phyloP scores from a whole-genome alignment of 768 basidiomycete species.

The Auricularia sp. region DNA sequence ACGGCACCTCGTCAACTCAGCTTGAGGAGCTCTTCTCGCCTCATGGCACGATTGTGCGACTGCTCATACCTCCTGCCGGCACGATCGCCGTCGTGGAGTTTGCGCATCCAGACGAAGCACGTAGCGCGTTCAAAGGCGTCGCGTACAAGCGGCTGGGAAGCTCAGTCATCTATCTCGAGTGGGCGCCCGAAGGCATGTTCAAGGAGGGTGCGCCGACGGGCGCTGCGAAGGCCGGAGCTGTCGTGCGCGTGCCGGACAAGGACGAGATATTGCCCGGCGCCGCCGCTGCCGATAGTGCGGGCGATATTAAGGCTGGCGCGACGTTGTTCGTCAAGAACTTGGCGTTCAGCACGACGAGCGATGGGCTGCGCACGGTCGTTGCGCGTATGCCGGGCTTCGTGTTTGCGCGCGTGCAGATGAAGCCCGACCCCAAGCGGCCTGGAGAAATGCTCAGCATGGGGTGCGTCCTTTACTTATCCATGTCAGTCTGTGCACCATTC shows the following conservation, averaged over 20 bases:
- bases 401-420: slow-evolving; percentile 86
- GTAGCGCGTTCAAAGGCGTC: slow-evolving; percentile 67
- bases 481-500: too few species aligned
- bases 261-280: neutral
- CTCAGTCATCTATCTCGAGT: slow-evolving; percentile 86
- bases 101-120: slow-evolving; percentile 57
- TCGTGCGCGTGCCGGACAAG: slow-evolving; percentile 35
- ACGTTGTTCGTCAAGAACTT: slow-evolving; percentile 95
- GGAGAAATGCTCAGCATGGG: slow-evolving; percentile 77
- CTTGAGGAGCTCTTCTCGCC: slow-evolving; percentile 72
- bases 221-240: slow-evolving; percentile 24
- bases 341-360: slow-evolving; percentile 80
- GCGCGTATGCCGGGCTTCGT: slow-evolving; percentile 66
- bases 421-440: slow-evolving; percentile 72
- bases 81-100: slow-evolving; percentile 91
- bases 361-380: slow-evolving; percentile 60
- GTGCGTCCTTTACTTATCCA: too few species aligned
- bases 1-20: slow-evolving; percentile 66
- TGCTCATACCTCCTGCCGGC: slow-evolving; percentile 84
- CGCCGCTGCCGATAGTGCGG: slow-evolving; percentile 19
- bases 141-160: slow-evolving; percentile 85
- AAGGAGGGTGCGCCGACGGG: slow-evolving; percentile 27
- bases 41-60: slow-evolving; percentile 59
- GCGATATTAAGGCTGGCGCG: slow-evolving; percentile 47
- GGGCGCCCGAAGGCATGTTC: slow-evolving; percentile 82